Percentiles rank a stretch among this genome's conserved stretches.
These are phyloP conservation scores for Zanthoxylum bungeanum DNA, from an alignment of 345 rosid species.

Conservation along the genomic window DNA sequence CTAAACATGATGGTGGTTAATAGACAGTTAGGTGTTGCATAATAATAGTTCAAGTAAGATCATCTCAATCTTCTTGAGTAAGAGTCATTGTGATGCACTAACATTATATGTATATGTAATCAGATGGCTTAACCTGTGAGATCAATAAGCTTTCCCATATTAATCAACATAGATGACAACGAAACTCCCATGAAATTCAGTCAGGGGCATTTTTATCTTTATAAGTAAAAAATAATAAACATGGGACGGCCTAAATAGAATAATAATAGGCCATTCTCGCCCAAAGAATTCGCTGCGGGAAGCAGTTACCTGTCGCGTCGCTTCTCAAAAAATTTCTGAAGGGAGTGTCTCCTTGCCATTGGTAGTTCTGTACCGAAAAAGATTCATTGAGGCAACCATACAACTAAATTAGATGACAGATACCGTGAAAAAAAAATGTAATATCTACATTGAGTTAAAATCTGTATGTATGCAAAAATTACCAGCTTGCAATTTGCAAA, in stretches of 20 bases:
- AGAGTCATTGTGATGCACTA: neutral
- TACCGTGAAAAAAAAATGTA: neutral
- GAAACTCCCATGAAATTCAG: neutral
- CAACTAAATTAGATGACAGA: neutral
- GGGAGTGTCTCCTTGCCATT: slow-evolving; percentile 82
- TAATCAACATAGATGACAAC: neutral
- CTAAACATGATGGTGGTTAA: neutral
- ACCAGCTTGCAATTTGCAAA: slow-evolving; percentile 85
- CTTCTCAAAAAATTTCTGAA: slow-evolving; percentile 87
- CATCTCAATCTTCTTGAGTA: neutral
- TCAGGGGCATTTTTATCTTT: neutral
- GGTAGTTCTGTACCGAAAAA: slow-evolving; percentile 60
- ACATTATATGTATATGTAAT: too few species aligned
- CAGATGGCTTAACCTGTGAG: too few species aligned
- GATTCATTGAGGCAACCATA: slow-evolving; percentile 6
- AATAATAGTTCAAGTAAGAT: neutral
- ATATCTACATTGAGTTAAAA: slow-evolving; percentile 3
- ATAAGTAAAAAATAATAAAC: neutral
- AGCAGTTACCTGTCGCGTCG: neutral
- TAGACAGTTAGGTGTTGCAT: neutral
- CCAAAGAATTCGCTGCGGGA: neutral
- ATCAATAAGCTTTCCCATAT: neutral
- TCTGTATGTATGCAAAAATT: slow-evolving; percentile 10
- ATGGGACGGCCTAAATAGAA: neutral
- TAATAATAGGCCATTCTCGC: neutral